Conservation (phyloP, 1,284 basidiomycete species). For the Taiwanofungus camphoratus region DNA sequence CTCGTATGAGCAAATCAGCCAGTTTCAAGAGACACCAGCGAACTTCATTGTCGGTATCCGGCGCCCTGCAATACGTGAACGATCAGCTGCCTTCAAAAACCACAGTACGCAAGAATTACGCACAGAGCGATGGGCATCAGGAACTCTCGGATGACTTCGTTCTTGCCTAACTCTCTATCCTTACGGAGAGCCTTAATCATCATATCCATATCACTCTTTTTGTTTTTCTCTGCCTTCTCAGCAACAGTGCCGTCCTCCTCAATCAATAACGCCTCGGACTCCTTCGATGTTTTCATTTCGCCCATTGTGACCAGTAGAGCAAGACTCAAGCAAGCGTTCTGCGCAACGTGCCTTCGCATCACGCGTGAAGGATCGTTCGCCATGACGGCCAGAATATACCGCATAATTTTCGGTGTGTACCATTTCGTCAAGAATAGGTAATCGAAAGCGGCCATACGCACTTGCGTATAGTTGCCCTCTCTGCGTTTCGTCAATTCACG, state of each 20-base stretch:
- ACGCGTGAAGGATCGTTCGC: slow-evolving; percentile 79
- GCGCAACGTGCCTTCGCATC: slow-evolving; percentile 83
- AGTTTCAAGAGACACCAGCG: slow-evolving; percentile 90
- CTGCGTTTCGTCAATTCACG: slow-evolving; percentile 34
- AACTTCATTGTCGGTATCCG: slow-evolving; percentile 79
- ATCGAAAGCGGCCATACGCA: slow-evolving; percentile 91
- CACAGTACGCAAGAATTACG: slow-evolving; percentile 26
- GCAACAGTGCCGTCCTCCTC: slow-evolving; percentile 78
- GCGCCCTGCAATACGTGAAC: slow-evolving; percentile 40
- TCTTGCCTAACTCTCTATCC: slow-evolving; percentile 82
- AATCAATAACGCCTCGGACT: slow-evolving; percentile 69
- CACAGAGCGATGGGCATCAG: slow-evolving; percentile 79
- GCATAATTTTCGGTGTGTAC: slow-evolving; percentile 79
- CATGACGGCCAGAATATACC: slow-evolving; percentile 89
- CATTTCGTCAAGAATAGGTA: slow-evolving; percentile 88
- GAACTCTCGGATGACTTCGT: slow-evolving; percentile 72
- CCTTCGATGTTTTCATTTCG: slow-evolving; percentile 80
- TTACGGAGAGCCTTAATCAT: slow-evolving; percentile 80
- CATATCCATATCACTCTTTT: slow-evolving; percentile 75
- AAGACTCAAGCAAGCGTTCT: slow-evolving; percentile 82
- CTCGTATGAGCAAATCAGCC: slow-evolving; percentile 84
- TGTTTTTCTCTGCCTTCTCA: slow-evolving; percentile 66
- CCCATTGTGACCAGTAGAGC: slow-evolving; percentile 86
- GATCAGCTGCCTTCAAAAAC: slow-evolving; percentile 1
- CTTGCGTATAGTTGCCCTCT: slow-evolving; percentile 89